phyloP scores from a whole-genome alignment of 1,284 basidiomycete genomes.

The Ganoderma sp. region DNA sequence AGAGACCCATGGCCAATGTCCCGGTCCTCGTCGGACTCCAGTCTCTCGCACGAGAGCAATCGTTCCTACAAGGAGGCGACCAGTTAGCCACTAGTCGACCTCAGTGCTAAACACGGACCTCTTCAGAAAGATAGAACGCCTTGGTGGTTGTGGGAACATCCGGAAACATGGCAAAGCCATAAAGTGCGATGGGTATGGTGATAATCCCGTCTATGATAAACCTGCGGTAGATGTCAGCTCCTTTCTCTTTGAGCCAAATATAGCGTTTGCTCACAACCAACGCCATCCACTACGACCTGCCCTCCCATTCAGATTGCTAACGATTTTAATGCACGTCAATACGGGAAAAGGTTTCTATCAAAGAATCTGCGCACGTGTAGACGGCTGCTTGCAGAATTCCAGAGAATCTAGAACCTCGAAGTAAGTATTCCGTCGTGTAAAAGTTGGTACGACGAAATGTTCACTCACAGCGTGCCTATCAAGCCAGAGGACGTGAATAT shows the following conservation, averaged over 20 bases:
- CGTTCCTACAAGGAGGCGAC: slow-evolving; percentile 53
- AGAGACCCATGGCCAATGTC: slow-evolving; percentile 51
- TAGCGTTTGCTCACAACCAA: slow-evolving; percentile 61
- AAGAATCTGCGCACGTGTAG: slow-evolving; percentile 49
- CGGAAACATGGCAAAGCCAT: slow-evolving; percentile 77
- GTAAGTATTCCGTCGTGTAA: background rate
- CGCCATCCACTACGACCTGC: slow-evolving; percentile 69
- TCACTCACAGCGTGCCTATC: slow-evolving; percentile 62
- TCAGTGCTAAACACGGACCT: slow-evolving; percentile 47
- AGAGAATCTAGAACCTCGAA: slow-evolving; percentile 59
- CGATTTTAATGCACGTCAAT: slow-evolving; percentile 5
- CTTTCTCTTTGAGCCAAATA: background rate
- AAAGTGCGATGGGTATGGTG: slow-evolving; percentile 73
- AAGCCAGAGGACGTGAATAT: slow-evolving; percentile 75
- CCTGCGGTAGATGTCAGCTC: slow-evolving; percentile 39
- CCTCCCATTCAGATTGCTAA: slow-evolving; percentile 64
- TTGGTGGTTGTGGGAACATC: slow-evolving; percentile 70
- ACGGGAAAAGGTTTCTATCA: background rate
- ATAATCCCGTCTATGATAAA: slow-evolving; percentile 79
- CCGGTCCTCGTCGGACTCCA: slow-evolving; percentile 43
- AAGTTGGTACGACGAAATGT: too few species aligned
- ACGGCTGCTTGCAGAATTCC: slow-evolving; percentile 73
- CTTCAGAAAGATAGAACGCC: slow-evolving; percentile 66
- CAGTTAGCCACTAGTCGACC: background rate
- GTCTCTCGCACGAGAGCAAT: slow-evolving; percentile 54